Evolutionary conservation across 2,329 filamentous ascomycete species (phyloP).

Genomic region (Penicillium corylophilum): DNA sequence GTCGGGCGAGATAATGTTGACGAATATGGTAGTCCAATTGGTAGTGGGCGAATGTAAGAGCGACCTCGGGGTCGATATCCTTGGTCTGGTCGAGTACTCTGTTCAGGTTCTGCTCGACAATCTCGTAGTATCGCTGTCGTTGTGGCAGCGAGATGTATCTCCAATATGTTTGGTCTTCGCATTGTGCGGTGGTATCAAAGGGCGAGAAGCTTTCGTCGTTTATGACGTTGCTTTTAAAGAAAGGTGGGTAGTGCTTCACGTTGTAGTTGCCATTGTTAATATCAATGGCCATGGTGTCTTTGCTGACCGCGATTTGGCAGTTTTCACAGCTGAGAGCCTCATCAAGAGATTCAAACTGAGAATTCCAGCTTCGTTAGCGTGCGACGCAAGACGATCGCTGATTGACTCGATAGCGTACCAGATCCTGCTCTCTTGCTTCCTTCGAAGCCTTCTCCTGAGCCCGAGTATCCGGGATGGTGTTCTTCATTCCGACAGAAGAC

Average conservation of each 20-base stretch:
- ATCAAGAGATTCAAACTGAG: conserved; percentile 17
- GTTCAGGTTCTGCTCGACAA: conserved; percentile 17
- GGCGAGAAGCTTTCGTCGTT: conserved; percentile 15
- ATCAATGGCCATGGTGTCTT: conserved; percentile 17
- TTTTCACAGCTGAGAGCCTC: conserved; percentile 29
- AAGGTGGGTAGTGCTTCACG: conserved; percentile 20
- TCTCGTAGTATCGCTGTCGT: conserved; percentile 17
- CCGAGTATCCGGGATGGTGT: not conserved
- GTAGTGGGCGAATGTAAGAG: conserved; percentile 28
- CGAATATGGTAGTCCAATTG: conserved; percentile 35
- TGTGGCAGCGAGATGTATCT: conserved; percentile 8
- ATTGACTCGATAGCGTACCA: conserved; percentile 1
- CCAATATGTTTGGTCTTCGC: conserved; percentile 16
- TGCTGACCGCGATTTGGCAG: conserved; percentile 19
- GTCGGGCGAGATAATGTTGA: conserved; percentile 27
- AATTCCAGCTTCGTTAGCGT: not conserved
- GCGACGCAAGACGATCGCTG: not conserved
- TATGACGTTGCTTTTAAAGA: conserved; percentile 9
- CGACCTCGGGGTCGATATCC: conserved; percentile 8
- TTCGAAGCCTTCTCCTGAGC: conserved; percentile 1
- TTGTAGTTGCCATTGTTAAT: conserved; percentile 18
- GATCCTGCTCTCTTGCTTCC: conserved; percentile 1
- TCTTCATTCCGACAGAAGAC: not conserved
- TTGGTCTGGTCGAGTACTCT: conserved; percentile 11
- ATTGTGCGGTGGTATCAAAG: conserved; percentile 2